Evolutionary conservation across 352 stramenopile species (phyloP).

Genomic region (Phytophthora lateralis): DNA sequence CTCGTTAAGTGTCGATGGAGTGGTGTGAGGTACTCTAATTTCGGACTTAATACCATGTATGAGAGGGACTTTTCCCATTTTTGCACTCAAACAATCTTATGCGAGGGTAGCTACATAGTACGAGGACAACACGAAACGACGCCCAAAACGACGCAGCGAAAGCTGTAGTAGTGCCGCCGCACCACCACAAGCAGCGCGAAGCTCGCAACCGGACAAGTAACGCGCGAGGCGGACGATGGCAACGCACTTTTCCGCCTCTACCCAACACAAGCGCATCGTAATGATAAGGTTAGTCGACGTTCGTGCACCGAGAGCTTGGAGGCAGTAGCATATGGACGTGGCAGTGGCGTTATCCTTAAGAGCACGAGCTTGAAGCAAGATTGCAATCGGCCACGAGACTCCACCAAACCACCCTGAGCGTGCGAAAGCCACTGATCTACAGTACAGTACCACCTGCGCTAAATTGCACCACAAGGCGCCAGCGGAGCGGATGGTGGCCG

Average conservation of each 20-base stretch:
- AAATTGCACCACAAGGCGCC: conserved; percentile 21
- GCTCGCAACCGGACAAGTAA: not conserved
- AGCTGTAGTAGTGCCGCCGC: not conserved
- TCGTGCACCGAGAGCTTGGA: conserved; percentile 8
- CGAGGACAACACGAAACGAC: not conserved
- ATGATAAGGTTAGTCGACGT: conserved; percentile 12
- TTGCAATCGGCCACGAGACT: conserved; percentile 7
- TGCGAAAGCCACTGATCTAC: conserved; percentile 15
- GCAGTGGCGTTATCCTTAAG: not conserved
- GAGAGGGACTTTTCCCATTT: not conserved
- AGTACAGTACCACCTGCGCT: not conserved
- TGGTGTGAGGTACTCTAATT: not conserved
- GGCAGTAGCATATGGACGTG: not conserved
- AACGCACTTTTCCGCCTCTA: conserved; percentile 2
- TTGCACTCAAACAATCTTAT: not conserved
- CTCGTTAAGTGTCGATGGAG: not conserved
- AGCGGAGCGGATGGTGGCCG: conserved; percentile 10
- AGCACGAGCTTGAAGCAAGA: conserved; percentile 3
- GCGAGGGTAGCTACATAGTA: not conserved
- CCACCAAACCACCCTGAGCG: not conserved
- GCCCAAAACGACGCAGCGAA: not conserved
- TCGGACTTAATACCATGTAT: not conserved
- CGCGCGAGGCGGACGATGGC: not conserved
- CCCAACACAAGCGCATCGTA: conserved; percentile 2
- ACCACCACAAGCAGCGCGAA: conserved; percentile 5